A percentile compares a stretch with the other conserved stretches of the same genome.
Conservation (phyloP, 2,329 filamentous ascomycete genomes). For the Fusarium stilboides region DNA sequence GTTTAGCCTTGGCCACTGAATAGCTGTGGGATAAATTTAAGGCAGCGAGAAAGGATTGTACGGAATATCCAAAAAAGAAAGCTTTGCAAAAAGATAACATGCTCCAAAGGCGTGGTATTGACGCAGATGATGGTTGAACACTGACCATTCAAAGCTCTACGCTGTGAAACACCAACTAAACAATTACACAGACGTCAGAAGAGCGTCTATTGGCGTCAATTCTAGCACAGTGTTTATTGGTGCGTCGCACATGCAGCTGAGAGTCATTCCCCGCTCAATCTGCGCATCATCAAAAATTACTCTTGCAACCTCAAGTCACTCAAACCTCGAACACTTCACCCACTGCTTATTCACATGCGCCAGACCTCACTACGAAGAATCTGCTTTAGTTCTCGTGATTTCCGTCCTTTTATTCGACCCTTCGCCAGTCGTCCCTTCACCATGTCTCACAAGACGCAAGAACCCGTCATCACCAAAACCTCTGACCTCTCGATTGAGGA, state of each 20-base stretch:
- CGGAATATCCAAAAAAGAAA: no score
- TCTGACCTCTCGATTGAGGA: conserved; percentile 44
- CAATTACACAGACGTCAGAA: not conserved
- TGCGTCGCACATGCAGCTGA: not conserved
- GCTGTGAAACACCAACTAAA: not conserved
- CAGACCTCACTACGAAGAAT: not conserved
- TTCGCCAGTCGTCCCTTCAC: not conserved
- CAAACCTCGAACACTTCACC: not conserved
- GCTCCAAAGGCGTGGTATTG: no score
- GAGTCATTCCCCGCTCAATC: conserved; percentile 7
- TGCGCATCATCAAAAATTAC: not conserved
- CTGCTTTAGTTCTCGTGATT: not conserved
- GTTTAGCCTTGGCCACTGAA: no score
- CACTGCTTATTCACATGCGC: not conserved
- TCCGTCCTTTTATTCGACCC: not conserved
- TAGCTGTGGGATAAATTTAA: not conserved
- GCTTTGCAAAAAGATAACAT: no score
- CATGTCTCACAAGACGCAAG: conserved; percentile 43
- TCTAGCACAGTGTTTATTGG: not conserved
- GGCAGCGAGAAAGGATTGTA: no score
- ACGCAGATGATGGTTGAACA: no score
- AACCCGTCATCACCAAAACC: conserved; percentile 46
- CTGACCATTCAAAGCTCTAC: no score
- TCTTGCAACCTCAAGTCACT: not conserved
- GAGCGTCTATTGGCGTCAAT: no score